A percentile compares a stretch with the other conserved stretches of the same genome.
Evolutionary conservation across 257 asterid species (phyloP).

Genomic region (Cordia subcordata): DNA sequence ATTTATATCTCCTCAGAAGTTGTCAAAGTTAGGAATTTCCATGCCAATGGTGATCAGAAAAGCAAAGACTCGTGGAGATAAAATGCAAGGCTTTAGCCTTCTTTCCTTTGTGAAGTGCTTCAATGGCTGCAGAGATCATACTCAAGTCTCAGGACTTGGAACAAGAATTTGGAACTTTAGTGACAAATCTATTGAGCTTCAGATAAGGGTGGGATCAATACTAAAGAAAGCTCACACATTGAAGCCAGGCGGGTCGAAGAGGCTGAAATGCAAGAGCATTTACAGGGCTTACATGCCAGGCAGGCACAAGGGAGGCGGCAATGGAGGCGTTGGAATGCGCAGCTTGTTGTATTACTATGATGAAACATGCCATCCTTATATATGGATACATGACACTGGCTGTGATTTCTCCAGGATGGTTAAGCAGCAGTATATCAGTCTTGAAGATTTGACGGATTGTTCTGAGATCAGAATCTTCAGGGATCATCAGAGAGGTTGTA

Average conservation of each 20-base stretch:
- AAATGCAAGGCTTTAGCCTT: background rate
- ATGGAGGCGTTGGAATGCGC: slow-evolving; percentile 40
- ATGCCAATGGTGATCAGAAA: background rate
- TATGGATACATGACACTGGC: slow-evolving; percentile 73
- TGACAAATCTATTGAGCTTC: slow-evolving; percentile 62
- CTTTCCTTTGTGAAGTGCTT: background rate
- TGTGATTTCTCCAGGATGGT: slow-evolving; percentile 79
- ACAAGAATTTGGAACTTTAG: slow-evolving; percentile 77
- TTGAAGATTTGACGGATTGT: slow-evolving; percentile 71
- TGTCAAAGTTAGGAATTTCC: background rate
- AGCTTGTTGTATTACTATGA: slow-evolving; percentile 70
- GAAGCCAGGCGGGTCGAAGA: slow-evolving; percentile 79
- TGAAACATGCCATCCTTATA: slow-evolving; percentile 82
- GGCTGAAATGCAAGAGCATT: slow-evolving; percentile 64
- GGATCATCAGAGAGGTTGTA: slow-evolving; percentile 73
- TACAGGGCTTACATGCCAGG: slow-evolving; percentile 83
- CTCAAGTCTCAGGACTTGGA: slow-evolving; percentile 20
- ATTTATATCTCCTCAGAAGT: background rate
- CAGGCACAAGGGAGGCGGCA: slow-evolving; percentile 19
- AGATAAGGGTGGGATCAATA: slow-evolving; percentile 69
- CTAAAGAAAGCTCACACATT: slow-evolving; percentile 61
- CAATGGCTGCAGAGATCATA: background rate
- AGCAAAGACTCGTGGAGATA: background rate
- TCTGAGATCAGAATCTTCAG: slow-evolving; percentile 71
- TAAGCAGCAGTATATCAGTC: slow-evolving; percentile 79